Percentiles rank a stretch among this genome's conserved stretches.
Evolutionary conservation across 495 filamentous ascomycete species (phyloP).

Genomic region (Daldinia decipiens): DNA sequence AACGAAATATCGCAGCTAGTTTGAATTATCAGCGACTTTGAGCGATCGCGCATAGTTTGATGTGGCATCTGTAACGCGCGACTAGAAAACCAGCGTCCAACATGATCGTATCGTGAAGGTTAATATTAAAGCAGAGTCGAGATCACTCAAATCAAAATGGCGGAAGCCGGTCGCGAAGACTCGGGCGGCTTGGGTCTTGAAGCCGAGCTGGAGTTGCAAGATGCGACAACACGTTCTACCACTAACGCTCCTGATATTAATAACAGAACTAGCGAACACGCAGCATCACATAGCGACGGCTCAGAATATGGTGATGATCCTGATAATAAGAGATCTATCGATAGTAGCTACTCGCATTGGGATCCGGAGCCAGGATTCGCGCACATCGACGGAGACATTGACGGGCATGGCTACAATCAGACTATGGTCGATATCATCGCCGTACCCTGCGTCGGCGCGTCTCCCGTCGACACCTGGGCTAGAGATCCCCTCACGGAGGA

Average conservation of each 20-base stretch:
- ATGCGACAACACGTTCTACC: conserved; percentile 8
- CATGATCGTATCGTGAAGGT: conserved; percentile 19
- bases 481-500: conserved; percentile 50
- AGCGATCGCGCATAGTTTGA: not conserved
- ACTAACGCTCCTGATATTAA: conserved; percentile 14
- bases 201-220: conserved; percentile 32
- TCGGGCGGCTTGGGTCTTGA: conserved; percentile 12
- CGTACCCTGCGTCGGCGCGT: conserved; percentile 58
- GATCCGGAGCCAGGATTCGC: conserved; percentile 53
- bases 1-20: not conserved
- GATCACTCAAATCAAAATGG: conserved; percentile 7
- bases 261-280: conserved; percentile 8
- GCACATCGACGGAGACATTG: conserved; percentile 54
- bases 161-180: conserved; percentile 18
- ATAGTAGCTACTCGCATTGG: conserved; percentile 39
- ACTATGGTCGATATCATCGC: conserved; percentile 60
- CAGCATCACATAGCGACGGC: conserved; percentile 17
- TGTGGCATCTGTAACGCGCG: conserved; percentile 7
- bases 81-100: conserved; percentile 6
- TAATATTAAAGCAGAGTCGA: not conserved
- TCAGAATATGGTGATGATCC: conserved; percentile 27
- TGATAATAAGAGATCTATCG: conserved; percentile 31
- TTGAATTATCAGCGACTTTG: not conserved
- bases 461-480: conserved; percentile 57
- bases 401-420: conserved; percentile 55